Evolutionary conservation across 176 grass and related monocot genomes (phyloP), one percentile per base, ranked within the genome.

Genomic region (Rhynchospora breviuscula): DNA sequence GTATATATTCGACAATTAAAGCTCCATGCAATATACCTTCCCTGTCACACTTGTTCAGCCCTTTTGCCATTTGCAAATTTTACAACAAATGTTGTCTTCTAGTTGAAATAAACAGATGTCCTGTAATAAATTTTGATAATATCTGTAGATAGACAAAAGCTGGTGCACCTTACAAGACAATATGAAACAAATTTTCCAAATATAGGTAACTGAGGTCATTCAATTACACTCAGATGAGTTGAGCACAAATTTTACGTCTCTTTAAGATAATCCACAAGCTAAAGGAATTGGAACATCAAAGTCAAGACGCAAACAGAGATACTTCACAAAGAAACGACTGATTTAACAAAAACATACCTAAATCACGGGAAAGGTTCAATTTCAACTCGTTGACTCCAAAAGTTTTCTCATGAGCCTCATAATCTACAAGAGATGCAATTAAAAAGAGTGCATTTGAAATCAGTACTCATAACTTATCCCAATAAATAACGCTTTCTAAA

Each of bases 361-460:
- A 8, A 78, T 35, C 22, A 21, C 31, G 23, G 56, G 73, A 8
- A 12, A 52, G 7, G 49, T 52, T 8, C 49, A 52, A 33, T 78
- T 78, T 78, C 17, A 78, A n/a, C 14, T 78, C 73, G 51, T 78
- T 78, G 51, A 57, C 51, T 78, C 25, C 51, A 9, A 78, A 13
- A 31, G 73, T 35, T 78, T 33, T 78, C 73, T 78, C 51, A 17
- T 33, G 6, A 57, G 56, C 73, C 25, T 78, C 73, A 57, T 17
- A 78, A 33, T 78, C 73, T 78, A 17, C 11, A 54, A 17, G 29
- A 25, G 49, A 74, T 49, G 19, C 70, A 25, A 74, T 25, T 26
- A 15, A 76, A 53, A 26, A 25, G n/a, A 76, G 11, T 17, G 72
- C 8, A 77, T 76, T 76, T 21, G 4, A 10, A 21, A 49, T 73